Evolutionary conservation across 306 rosid genomes (phyloP).

Genomic region (Clitoria ternatea): DNA sequence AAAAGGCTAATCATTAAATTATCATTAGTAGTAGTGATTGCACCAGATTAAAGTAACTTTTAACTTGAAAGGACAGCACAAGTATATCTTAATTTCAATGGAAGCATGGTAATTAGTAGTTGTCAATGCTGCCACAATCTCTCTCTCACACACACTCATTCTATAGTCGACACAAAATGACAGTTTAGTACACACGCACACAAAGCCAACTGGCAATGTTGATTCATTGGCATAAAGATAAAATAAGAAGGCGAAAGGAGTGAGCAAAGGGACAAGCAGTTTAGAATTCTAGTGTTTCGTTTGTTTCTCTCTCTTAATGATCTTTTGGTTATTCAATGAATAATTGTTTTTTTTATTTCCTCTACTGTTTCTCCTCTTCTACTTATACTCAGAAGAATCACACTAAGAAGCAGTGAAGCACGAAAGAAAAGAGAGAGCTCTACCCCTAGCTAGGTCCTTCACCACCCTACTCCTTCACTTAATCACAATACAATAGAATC

Average conservation of each 20-base stretch:
- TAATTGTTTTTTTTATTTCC: constrained; percentile 13
- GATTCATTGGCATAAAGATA: constrained; percentile 61
- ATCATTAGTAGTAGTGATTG: constrained; percentile 28
- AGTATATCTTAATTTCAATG: constrained; percentile 5
- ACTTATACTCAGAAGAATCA: constrained; percentile 37
- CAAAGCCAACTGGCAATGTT: constrained; percentile 85
- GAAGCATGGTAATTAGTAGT: constrained; percentile 31
- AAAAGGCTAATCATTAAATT: constrained; percentile 21
- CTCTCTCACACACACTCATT: constrained; percentile 24
- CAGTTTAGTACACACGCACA: constrained; percentile 41
- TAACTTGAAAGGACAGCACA: constrained; percentile 31
- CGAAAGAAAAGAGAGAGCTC: constrained; percentile 16
- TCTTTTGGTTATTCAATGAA: constrained; percentile 16
- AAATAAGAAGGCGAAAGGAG: constrained; percentile 62
- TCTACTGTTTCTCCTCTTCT: constrained; percentile 31
- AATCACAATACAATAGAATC: not conserved
- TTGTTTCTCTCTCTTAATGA: constrained; percentile 30
- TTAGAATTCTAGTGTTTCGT: constrained; percentile 58
- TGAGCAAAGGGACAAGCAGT: constrained; percentile 62
- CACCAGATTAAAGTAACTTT: constrained; percentile 25
- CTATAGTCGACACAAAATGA: constrained; percentile 26
- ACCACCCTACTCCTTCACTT: not conserved
- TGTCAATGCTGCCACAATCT: constrained; percentile 17
- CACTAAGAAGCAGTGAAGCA: constrained; percentile 21
- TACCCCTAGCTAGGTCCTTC: not conserved